Conservation (phyloP, 2,329 filamentous ascomycete genomes). For the Colletotrichum godetiae region DNA sequence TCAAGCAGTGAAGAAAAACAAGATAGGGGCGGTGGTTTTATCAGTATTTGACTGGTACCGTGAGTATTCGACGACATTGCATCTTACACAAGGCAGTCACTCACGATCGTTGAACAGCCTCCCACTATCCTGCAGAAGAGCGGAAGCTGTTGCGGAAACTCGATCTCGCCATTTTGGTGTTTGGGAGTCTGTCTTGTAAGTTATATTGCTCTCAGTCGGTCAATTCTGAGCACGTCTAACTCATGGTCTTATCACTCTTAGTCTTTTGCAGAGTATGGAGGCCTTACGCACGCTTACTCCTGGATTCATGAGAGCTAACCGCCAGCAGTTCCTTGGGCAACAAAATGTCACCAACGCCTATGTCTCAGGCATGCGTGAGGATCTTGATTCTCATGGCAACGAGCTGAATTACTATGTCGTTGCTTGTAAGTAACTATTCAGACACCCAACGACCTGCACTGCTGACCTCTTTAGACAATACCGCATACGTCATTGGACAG, state of each 20-base stretch:
- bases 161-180: slow-evolving; percentile 39
- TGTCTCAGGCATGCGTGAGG: slow-evolving; percentile 43
- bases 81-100: neutral
- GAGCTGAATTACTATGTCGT: slow-evolving; percentile 40
- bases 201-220: neutral
- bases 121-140: slow-evolving; percentile 41
- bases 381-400: slow-evolving; percentile 41
- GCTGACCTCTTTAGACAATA: slow-evolving; percentile 38
- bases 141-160: slow-evolving; percentile 41
- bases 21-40: slow-evolving; percentile 39
- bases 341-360: slow-evolving; percentile 41
- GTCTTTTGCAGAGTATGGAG: slow-evolving; percentile 32
- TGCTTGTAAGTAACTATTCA: slow-evolving; percentile 4
- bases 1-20: slow-evolving; percentile 37
- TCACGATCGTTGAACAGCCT: slow-evolving; percentile 33
- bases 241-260: neutral
- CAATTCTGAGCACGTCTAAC: neutral
- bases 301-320: neutral
- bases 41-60: slow-evolving; percentile 46
- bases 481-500: slow-evolving; percentile 41
- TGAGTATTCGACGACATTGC: slow-evolving; percentile 22
- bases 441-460: fast-evolving
- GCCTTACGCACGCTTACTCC: neutral
- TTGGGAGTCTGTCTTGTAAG: slow-evolving; percentile 39
- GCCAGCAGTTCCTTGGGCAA: slow-evolving; percentile 41